Evolutionary conservation across 176 grass and related monocot genomes (phyloP).

Genomic region (Musa acuminata): DNA sequence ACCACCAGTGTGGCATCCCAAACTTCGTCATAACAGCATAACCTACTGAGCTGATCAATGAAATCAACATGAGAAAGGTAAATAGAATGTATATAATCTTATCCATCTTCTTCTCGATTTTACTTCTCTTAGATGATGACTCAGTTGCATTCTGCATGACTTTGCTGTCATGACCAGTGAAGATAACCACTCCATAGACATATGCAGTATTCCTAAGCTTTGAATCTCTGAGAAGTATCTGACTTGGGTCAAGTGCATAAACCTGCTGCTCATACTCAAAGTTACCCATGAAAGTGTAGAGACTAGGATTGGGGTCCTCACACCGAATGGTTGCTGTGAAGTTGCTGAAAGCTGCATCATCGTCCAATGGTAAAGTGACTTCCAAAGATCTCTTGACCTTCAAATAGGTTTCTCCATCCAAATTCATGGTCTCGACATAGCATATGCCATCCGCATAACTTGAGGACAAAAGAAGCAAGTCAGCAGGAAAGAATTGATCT

Average conservation of each 20-base stretch:
- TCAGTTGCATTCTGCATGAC: conserved; percentile 95
- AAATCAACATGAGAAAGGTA: conserved; percentile 81
- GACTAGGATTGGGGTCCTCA: conserved; percentile 80
- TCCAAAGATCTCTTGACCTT: conserved; percentile 97
- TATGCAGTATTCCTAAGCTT: conserved; percentile 97
- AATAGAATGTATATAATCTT: conserved; percentile 89
- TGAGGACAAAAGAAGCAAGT: conserved; percentile 61
- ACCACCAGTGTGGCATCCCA: conserved; percentile 74
- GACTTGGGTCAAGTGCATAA: conserved; percentile 64
- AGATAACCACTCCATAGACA: conserved; percentile 88
- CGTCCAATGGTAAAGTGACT: conserved; percentile 65
- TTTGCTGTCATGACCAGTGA: conserved; percentile 90
- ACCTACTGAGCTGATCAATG: conserved; percentile 83
- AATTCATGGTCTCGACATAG: conserved; percentile 98
- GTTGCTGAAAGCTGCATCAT: conserved; percentile 63
- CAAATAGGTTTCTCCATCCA: conserved; percentile 92
- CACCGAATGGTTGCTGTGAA: conserved; percentile 64
- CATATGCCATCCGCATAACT: conserved; percentile 99
- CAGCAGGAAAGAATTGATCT: conserved; percentile 92
- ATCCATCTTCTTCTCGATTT: conserved; percentile 94
- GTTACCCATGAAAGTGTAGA: conserved; percentile 89
- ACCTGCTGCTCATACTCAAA: conserved; percentile 91
- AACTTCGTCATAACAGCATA: conserved; percentile 70
- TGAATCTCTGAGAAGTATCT: conserved; percentile 93
- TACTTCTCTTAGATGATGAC: conserved; percentile 89